Percentiles rank a stretch among this genome's conserved stretches.
phyloP scores from a whole-genome alignment of 2,329 filamentous ascomycete genomes.

The Clonostachys rosea region DNA sequence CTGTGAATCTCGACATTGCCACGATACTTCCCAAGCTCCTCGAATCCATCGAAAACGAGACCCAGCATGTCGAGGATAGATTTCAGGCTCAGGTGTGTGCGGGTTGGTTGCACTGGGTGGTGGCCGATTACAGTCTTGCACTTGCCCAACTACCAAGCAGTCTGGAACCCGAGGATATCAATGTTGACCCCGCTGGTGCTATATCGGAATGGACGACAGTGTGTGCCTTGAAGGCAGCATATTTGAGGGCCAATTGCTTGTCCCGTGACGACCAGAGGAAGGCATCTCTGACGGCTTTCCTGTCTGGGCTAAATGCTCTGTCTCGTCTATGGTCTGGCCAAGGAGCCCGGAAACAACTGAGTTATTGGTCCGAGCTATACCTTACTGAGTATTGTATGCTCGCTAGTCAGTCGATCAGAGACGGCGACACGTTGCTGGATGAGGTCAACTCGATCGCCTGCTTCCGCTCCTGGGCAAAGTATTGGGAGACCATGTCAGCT shows the following conservation, averaged over 20 bases:
- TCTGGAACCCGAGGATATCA: constrained; percentile 49
- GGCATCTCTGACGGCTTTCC: constrained; percentile 64
- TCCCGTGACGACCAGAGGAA: constrained; percentile 39
- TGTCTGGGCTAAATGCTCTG: constrained; percentile 61
- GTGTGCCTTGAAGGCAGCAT: constrained; percentile 74
- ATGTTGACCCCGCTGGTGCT: constrained; percentile 45
- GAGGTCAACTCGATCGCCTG: constrained; percentile 50
- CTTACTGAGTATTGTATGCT: constrained; percentile 72
- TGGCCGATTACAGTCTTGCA: constrained; percentile 63
- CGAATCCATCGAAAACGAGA: constrained; percentile 54
- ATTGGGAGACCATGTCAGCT: constrained; percentile 51
- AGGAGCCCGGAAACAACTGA: constrained; percentile 58
- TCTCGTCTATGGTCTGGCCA: constrained; percentile 44
- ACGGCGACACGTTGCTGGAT: constrained; percentile 41
- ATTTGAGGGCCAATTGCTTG: constrained; percentile 66
- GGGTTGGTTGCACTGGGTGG: constrained; percentile 79
- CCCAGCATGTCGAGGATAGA: constrained; percentile 46
- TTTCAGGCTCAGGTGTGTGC: constrained; percentile 81
- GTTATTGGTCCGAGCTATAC: constrained; percentile 75
- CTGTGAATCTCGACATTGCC: constrained; percentile 32
- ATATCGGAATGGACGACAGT: constrained; percentile 75
- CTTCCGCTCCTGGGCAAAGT: constrained; percentile 65
- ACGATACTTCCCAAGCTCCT: constrained; percentile 44
- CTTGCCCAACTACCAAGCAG: constrained; percentile 58
- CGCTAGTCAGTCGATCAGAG: constrained; percentile 53